These are phyloP conservation scores for Dryas integrifolia DNA, from an alignment of 331 rosid species.

Conservation along the genomic window DNA sequence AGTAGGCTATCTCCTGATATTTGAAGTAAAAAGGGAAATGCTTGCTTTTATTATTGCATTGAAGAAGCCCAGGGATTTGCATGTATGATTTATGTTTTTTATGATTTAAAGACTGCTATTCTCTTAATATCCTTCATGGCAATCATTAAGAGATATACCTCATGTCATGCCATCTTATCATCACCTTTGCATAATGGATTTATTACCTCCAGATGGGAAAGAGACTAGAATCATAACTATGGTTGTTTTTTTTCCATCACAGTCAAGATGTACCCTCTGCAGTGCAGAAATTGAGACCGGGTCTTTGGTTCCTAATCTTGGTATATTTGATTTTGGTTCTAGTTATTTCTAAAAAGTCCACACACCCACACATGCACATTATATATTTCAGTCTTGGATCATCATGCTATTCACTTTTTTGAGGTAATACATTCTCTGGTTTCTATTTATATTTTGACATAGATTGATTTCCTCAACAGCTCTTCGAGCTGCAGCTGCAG, in stretches of 20 bases:
- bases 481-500: conserved; percentile 94
- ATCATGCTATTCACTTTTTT: conserved; percentile 18
- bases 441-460: conserved; percentile 13
- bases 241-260: conserved; percentile 50
- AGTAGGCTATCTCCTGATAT: conserved; percentile 36
- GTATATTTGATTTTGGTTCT: conserved; percentile 37
- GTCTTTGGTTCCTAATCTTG: conserved; percentile 79
- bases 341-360: not conserved
- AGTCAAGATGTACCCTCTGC: conserved; percentile 93
- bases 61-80: conserved; percentile 3
- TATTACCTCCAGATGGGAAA: conserved; percentile 35
- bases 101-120: not conserved
- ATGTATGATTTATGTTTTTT: not conserved
- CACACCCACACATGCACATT: not conserved
- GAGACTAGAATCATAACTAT: conserved; percentile 45
- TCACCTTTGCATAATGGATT: conserved; percentile 30
- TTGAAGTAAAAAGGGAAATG: not conserved
- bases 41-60: not conserved
- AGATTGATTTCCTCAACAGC: conserved; percentile 50
- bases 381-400: not conserved
- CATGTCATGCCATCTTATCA: conserved; percentile 23
- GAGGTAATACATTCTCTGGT: conserved; percentile 10
- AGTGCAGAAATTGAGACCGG: conserved; percentile 68
- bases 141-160: not conserved
- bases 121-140: not conserved